phyloP scores from a whole-genome alignment of 106 monocot species.

The Vanilla planifolia region DNA sequence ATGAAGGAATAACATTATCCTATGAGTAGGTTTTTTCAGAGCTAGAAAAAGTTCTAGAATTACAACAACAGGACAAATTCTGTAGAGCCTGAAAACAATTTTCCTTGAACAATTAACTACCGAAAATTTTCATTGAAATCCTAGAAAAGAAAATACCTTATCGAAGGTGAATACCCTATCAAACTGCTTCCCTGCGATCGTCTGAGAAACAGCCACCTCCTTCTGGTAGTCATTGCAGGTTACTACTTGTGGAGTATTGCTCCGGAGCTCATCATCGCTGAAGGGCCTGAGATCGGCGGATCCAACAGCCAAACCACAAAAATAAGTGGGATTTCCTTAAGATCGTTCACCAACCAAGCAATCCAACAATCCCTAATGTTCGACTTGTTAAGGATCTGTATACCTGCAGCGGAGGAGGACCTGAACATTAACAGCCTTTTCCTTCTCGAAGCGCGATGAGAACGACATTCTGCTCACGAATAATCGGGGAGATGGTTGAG shows the following conservation, averaged over 20 bases:
- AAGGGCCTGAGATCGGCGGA: constrained; percentile 63
- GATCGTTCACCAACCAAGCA: not conserved
- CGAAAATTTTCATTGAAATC: not conserved
- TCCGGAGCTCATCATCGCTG: constrained; percentile 75
- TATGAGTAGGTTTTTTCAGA: too few species aligned
- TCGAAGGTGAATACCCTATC: constrained; percentile 94
- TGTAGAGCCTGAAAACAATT: too few species aligned
- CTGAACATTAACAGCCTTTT: constrained; percentile 96
- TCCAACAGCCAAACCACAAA: not conserved
- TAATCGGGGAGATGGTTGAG: not conserved
- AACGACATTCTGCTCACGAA: not conserved
- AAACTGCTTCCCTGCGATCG: constrained; percentile 84
- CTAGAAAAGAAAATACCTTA: constrained; percentile 37
- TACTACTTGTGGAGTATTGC: constrained; percentile 87
- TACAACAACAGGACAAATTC: too few species aligned
- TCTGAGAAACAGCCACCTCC: constrained; percentile 80
- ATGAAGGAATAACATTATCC: too few species aligned
- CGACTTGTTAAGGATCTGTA: not conserved
- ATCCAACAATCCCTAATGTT: constrained; percentile 7
- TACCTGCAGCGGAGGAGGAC: constrained; percentile 99
- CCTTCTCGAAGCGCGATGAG: constrained; percentile 69
- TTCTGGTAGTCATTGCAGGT: constrained; percentile 90
- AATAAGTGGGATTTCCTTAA: not conserved
- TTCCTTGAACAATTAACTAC: not conserved
- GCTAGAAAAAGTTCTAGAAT: not conserved